Percentiles rank a stretch among this genome's conserved stretches.
These are phyloP conservation scores for Rubus idaeus DNA, from an alignment of 306 rosid genomes.

Conservation along the genomic window DNA sequence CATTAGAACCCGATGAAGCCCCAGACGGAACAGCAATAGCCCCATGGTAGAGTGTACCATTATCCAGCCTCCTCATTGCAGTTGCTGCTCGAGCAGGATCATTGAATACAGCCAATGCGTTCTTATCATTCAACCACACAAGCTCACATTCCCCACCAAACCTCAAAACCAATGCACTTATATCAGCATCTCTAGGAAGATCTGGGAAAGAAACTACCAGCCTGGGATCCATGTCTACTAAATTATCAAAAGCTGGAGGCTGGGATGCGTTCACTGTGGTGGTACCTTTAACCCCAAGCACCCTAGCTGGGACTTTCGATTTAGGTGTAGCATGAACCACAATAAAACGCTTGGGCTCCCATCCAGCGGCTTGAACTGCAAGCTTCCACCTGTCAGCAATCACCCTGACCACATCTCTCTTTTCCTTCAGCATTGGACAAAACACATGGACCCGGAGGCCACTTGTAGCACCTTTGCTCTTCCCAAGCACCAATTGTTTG, in stretches of 20 bases:
- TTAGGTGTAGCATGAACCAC: constrained; percentile 70
- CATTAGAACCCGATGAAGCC: constrained; percentile 47
- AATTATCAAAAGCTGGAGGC: constrained; percentile 63
- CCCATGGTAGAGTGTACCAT: constrained; percentile 73
- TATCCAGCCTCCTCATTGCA: constrained; percentile 96
- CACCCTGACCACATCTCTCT: constrained; percentile 75
- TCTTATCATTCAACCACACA: constrained; percentile 93
- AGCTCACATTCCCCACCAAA: constrained; percentile 97
- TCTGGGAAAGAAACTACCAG: constrained; percentile 91
- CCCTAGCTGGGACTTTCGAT: constrained; percentile 73
- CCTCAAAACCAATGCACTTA: constrained; percentile 82
- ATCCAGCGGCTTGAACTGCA: constrained; percentile 66
- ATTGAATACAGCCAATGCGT: constrained; percentile 80
- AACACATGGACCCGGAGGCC: constrained; percentile 80
- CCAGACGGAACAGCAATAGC: constrained; percentile 48
- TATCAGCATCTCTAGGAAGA: constrained; percentile 87
- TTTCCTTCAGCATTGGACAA: constrained; percentile 83
- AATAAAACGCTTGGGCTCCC: constrained; percentile 93
- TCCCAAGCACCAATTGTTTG: constrained; percentile 80
- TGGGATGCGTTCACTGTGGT: constrained; percentile 41
- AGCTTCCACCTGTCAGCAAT: constrained; percentile 95
- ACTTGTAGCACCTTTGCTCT: constrained; percentile 55
- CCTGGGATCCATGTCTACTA: constrained; percentile 89
- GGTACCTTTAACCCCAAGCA: constrained; percentile 80
- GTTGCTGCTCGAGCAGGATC: constrained; percentile 97